Percentiles rank a stretch among this genome's conserved stretches.
phyloP scores from a whole-genome alignment of 2,329 filamentous ascomycete species.

The Fusarium floridanum region DNA sequence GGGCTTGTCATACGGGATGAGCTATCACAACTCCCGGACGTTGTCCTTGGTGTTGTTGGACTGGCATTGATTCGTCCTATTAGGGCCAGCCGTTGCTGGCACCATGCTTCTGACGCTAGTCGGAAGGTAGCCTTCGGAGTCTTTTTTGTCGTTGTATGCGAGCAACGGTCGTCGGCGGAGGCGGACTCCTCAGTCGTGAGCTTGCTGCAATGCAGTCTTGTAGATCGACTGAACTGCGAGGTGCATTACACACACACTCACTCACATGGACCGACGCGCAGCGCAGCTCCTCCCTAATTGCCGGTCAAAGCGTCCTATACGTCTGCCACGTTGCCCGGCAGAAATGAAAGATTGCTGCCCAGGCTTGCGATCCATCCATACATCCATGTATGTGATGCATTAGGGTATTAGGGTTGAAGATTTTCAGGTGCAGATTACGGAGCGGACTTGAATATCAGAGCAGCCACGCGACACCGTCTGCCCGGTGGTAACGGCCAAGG shows the following conservation, averaged over 20 bases:
- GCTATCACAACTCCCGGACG: constrained; percentile 6
- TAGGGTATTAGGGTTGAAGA: constrained; percentile 15
- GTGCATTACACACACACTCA: neutral
- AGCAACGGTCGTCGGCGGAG: neutral
- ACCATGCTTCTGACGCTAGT: constrained; percentile 21
- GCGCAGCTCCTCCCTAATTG: neutral
- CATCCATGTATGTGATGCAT: constrained; percentile 10
- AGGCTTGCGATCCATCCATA: constrained; percentile 2
- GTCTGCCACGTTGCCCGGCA: constrained; percentile 8
- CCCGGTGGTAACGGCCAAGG: neutral
- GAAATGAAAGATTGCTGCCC: constrained; percentile 1
- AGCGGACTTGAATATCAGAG: constrained; percentile 6
- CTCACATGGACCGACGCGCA: neutral
- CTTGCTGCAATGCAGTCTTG: constrained; percentile 2
- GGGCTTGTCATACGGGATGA: neutral
- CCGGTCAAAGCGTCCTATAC: constrained; percentile 9
- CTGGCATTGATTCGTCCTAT: constrained; percentile 1
- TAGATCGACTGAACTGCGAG: neutral
- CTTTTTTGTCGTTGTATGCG: neutral
- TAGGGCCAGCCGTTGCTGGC: constrained; percentile 11
- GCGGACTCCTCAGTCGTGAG: constrained; percentile 2
- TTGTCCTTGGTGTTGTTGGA: neutral
- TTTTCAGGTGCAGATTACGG: constrained; percentile 14
- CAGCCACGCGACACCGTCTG: constrained; percentile 20
- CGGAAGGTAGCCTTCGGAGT: neutral